Base-by-base conservation (phyloP, 2,329 filamentous ascomycete species). In the Emergomyces pasteurianus region DNA sequence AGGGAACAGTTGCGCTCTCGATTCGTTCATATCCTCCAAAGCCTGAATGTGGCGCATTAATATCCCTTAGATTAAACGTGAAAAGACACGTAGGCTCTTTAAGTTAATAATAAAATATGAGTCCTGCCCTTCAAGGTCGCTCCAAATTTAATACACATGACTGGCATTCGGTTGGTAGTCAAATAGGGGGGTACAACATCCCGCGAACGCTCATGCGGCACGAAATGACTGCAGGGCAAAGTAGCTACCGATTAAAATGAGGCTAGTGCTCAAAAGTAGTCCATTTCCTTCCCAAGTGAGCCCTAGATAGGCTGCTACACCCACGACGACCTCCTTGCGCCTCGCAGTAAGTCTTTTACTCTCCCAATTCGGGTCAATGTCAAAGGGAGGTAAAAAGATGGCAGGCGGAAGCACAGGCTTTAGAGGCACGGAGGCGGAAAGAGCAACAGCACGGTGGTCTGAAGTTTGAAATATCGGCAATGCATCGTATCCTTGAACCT, bases 381-480 rank as follows among this genome's bases (percentile, higher is more conserved):
- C 69, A 68, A 84, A 87, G 1, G 85, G 85, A 52, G 81, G 73
- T 16, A 56, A 34, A n/a, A 59, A 58, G 9, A 34, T n/a, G 16
- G 43, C 58, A 21, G 80, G 73, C 49, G 66, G 65, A 12, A 67
- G 66, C 57, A 77, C 71, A 7, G 73, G 63, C 16, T 70, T 65
- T 6, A 90, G 75, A 1, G 89, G 87, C 18, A 96, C 80, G 0
- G 78, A 77, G 8, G 86, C 79, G 3, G 87, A 83, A 28, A 96
- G 78, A 55, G 85, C 88, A 2, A 97, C 94, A 7, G 91, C 83
- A 36, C 90, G 84, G 74, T 99, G 94, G 72, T 99, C 94, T 59
- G 89, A 94, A 9, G 86, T 89, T n/a, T 83, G 80, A 63, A 95
- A 83, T 1, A 95, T 77, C 1, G 92, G 90, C 34, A 97, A 78